Conservation (phyloP, 176 grass and related monocot genomes). For the Zoysia pacifica region DNA sequence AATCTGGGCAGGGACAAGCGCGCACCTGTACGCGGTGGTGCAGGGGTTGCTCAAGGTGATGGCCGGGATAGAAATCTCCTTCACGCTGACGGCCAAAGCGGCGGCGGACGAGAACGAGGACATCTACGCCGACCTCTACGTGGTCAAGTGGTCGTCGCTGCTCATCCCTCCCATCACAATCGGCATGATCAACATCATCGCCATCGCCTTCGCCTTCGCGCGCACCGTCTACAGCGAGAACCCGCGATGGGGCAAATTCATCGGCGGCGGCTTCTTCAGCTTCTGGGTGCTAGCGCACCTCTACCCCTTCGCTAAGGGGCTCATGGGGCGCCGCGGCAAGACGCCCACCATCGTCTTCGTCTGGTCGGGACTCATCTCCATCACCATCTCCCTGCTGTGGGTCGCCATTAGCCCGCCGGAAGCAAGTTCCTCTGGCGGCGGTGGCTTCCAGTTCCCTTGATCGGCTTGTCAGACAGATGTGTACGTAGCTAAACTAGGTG, state of each 20-base stretch:
- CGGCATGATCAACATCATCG: constrained; percentile 91
- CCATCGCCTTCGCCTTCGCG: constrained; percentile 77
- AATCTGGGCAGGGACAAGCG: constrained; percentile 45
- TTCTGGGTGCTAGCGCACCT: constrained; percentile 90
- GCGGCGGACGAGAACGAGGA: constrained; percentile 69
- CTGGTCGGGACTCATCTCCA: constrained; percentile 74
- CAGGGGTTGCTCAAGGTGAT: constrained; percentile 80
- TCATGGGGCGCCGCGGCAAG: constrained; percentile 82
- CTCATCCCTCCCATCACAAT: constrained; percentile 86
- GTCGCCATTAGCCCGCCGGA: constrained; percentile 76
- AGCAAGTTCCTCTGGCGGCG: neutral
- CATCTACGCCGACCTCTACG: constrained; percentile 77
- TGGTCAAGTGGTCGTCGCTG: constrained; percentile 82
- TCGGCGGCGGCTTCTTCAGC: constrained; percentile 86
- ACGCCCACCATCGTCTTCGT: constrained; percentile 92
- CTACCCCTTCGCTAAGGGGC: constrained; percentile 80
- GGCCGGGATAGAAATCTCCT: constrained; percentile 89
- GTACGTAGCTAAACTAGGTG: neutral
- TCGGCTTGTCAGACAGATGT: neutral
- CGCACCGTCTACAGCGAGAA: constrained; percentile 73
- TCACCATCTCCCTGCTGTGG: constrained; percentile 81
- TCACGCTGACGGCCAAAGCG: constrained; percentile 80
- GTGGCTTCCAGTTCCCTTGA: constrained; percentile 77
- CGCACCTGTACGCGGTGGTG: constrained; percentile 78
- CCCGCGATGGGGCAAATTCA: constrained; percentile 81